Evolutionary conservation across 2,329 filamentous ascomycete genomes (phyloP).

Genomic region (Trichophyton benhamiae): DNA sequence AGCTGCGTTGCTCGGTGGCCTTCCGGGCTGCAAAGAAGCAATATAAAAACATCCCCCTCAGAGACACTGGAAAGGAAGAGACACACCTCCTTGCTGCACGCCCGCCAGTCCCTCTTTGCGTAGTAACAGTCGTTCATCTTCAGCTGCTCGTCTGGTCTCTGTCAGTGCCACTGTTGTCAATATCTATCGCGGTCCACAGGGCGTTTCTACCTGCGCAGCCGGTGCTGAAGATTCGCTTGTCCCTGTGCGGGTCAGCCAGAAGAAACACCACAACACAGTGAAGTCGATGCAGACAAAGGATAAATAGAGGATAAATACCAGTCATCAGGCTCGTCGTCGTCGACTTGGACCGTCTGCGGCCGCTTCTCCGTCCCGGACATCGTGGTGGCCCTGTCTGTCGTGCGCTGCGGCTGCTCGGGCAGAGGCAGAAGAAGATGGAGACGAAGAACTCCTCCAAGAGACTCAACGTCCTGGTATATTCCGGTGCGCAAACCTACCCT

Average conservation of each 20-base stretch:
- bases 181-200: background rate
- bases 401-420: background rate
- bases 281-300: too few species aligned
- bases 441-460: constrained; percentile 29
- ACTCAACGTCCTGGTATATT: constrained; percentile 88
- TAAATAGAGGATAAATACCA: constrained; percentile 48
- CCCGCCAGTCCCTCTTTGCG: constrained; percentile 90
- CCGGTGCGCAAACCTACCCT: constrained; percentile 45
- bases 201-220: constrained; percentile 64
- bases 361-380: constrained; percentile 48
- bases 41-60: background rate
- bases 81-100: constrained; percentile 75
- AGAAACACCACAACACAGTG: too few species aligned
- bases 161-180: background rate
- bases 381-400: background rate
- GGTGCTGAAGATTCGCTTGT: constrained; percentile 94
- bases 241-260: constrained; percentile 45
- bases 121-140: constrained; percentile 93
- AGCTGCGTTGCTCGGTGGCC: background rate
- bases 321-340: constrained; percentile 81
- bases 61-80: background rate
- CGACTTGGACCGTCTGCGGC: constrained; percentile 13
- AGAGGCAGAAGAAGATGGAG: constrained; percentile 12
- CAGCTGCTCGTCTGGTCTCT: constrained; percentile 50
- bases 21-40: background rate